A percentile compares a stretch with the other conserved stretches of the same genome.
Evolutionary conservation across 2,329 filamentous ascomycete genomes (phyloP).

Genomic region (Cryphonectria japonica): DNA sequence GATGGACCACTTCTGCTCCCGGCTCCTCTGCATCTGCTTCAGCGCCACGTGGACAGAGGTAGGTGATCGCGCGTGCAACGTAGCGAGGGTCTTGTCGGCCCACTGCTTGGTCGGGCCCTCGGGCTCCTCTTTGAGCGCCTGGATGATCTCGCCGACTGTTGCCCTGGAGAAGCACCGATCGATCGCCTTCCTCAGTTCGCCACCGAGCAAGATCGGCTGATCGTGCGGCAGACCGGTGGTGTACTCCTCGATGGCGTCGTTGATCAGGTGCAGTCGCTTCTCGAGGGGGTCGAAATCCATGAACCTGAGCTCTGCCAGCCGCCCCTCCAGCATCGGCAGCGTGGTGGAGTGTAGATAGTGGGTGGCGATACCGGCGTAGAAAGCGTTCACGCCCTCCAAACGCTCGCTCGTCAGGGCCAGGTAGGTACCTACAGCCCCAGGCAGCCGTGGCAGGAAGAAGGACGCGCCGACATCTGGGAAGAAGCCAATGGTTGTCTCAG

Average conservation of each 20-base stretch:
- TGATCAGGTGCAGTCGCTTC: slow-evolving; percentile 72
- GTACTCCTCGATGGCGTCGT: slow-evolving; percentile 90
- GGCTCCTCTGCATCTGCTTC: slow-evolving; percentile 76
- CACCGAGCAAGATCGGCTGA: slow-evolving; percentile 68
- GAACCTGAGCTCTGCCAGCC: slow-evolving; percentile 88
- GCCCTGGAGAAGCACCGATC: slow-evolving; percentile 79
- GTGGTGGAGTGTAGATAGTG: slow-evolving; percentile 94
- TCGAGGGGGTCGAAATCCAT: slow-evolving; percentile 70
- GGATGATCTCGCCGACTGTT: slow-evolving; percentile 71
- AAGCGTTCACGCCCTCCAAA: slow-evolving; percentile 80
- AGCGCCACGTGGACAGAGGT: slow-evolving; percentile 85
- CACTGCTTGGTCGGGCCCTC: slow-evolving; percentile 65
- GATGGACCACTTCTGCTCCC: slow-evolving; percentile 70
- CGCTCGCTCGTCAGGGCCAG: slow-evolving; percentile 88
- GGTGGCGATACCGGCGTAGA: slow-evolving; percentile 90
- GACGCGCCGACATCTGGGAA: slow-evolving; percentile 97
- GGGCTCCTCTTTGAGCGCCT: slow-evolving; percentile 61
- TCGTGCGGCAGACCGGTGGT: slow-evolving; percentile 80
- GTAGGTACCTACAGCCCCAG: slow-evolving; percentile 87
- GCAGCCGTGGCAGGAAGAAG: slow-evolving; percentile 91
- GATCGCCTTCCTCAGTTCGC: slow-evolving; percentile 75
- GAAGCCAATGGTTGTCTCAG: slow-evolving; percentile 96
- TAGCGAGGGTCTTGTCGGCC: slow-evolving; percentile 77
- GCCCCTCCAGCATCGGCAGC: slow-evolving; percentile 77
- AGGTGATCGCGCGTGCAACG: slow-evolving; percentile 78